phyloP scores from a whole-genome alignment of 1,284 basidiomycete genomes.

The Cutaneotrichosporon mucoides region DNA sequence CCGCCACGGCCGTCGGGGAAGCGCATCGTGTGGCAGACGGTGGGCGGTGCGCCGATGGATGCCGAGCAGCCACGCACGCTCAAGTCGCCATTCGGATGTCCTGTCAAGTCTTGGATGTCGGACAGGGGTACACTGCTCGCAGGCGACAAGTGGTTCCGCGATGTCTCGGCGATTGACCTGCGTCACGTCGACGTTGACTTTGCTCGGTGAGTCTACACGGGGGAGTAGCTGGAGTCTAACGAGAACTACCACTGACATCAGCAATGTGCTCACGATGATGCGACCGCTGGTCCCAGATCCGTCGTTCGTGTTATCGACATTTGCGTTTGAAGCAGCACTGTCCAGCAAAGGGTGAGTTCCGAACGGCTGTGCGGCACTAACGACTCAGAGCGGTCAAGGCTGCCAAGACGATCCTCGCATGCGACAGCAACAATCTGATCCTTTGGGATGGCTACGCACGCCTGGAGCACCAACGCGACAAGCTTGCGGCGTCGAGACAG shows the following conservation, averaged over 20 bases:
- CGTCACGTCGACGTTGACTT: conserved; percentile 32
- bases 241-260: too few relatives aligned
- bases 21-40: conserved; percentile 35
- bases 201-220: conserved; percentile 36
- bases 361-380: too few relatives aligned
- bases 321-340: conserved; percentile 44
- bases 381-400: conserved; percentile 51
- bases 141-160: conserved; percentile 41
- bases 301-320: conserved; percentile 42
- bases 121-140: conserved; percentile 26
- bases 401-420: conserved; percentile 66
- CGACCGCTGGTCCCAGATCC: conserved; percentile 39
- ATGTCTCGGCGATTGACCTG: conserved; percentile 34
- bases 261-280: conserved; percentile 32
- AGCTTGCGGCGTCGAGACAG: conserved; percentile 69
- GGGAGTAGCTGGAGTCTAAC: too few relatives aligned
- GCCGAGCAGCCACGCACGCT: conserved; percentile 28
- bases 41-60: conserved; percentile 49
- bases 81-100: conserved; percentile 27
- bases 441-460: conserved; percentile 80
- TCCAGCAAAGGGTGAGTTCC: conserved; percentile 33
- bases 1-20: conserved; percentile 11
- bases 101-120: conserved; percentile 37
- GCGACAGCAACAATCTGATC: conserved; percentile 60
- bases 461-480: conserved; percentile 68